Base-by-base conservation (phyloP, 2,329 filamentous ascomycete genomes). In the Thielaviopsis euricoi region DNA sequence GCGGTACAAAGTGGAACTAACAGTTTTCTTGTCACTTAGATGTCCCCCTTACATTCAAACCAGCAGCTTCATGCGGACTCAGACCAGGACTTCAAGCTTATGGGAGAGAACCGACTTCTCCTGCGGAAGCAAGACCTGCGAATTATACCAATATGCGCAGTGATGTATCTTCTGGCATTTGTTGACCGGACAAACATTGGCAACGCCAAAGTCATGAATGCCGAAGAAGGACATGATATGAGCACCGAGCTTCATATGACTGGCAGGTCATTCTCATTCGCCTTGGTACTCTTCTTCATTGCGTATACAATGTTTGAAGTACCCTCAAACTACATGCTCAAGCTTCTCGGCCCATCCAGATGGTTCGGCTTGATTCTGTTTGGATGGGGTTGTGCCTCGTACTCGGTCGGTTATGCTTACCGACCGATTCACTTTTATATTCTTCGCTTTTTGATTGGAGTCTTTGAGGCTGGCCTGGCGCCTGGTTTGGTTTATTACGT, bases 391-490 rank as follows among this genome's bases (percentile, higher is more conserved):
- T 75, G 79, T 56, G 75, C 87, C 57, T 84, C 85, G 23, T 82
- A 85, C 10, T 75, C 80, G 56, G 81, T 85, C 1, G 86, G 85
- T 0, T 74, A 83, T 5, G 78, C 80, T 1, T 75, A 80, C 29
- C 81, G 69, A 64, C 88, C 81, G 64, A 75, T 70, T 2, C 77
- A 78, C 10, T 72, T 89, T n/a, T 76, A 85, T 1, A 83, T 74
- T 6, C 81, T 84, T 61, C 79, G 86, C 6, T 75, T 89, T 25
- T 67, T 89, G 9, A 74, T 89, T 0, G 86, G 86, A 4, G 72
- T 79, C 5, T 79, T 85, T 49, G 86, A 89, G 69, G 85, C 83
- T 3, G 85, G 85, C 0, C 69, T 88, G 1, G 87, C 87, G 61
- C 82, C 82, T 0, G 82, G 83, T 0, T 69, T 87, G 62, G 78